phyloP scores from a whole-genome alignment of 2,329 filamentous ascomycete genomes.

The Cadophora luteo-olivacea region DNA sequence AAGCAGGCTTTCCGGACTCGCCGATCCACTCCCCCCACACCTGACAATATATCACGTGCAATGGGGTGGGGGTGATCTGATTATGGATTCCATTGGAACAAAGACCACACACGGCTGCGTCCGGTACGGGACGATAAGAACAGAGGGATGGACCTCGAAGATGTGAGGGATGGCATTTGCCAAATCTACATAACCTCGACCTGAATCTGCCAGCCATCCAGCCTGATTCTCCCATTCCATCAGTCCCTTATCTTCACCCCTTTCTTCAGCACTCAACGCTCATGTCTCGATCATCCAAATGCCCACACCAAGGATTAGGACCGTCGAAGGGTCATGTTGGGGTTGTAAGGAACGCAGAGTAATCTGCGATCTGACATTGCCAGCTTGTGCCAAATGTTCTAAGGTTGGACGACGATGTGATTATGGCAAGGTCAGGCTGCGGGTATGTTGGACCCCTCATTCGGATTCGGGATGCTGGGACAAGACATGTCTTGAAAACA shows the following conservation, averaged over 20 bases:
- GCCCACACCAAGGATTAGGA: conserved; percentile 39
- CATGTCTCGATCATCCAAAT: conserved; percentile 32
- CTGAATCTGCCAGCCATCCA: neutral
- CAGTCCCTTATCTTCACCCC: neutral
- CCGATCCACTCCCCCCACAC: conserved; percentile 7
- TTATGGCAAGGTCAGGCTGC: conserved; percentile 49
- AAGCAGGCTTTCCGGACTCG: neutral
- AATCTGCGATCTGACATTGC: conserved; percentile 50
- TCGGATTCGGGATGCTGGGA: no score
- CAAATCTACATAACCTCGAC: conserved; percentile 12
- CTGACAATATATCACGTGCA: neutral
- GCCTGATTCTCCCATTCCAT: neutral
- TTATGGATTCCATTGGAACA: neutral
- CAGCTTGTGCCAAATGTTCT: conserved; percentile 48
- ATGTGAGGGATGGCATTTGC: neutral
- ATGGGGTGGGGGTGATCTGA: conserved; percentile 5
- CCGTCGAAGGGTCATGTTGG: conserved; percentile 52
- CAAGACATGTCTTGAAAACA: neutral
- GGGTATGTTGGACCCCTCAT: conserved; percentile 22
- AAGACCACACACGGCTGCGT: neutral
- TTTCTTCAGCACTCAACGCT: conserved; percentile 15
- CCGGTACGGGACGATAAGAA: neutral
- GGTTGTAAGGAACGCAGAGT: conserved; percentile 52
- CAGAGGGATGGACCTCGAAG: conserved; percentile 8
- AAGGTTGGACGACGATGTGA: conserved; percentile 44